Base-by-base conservation (phyloP, 257 asterid species). In the Solanum lignicaule region DNA sequence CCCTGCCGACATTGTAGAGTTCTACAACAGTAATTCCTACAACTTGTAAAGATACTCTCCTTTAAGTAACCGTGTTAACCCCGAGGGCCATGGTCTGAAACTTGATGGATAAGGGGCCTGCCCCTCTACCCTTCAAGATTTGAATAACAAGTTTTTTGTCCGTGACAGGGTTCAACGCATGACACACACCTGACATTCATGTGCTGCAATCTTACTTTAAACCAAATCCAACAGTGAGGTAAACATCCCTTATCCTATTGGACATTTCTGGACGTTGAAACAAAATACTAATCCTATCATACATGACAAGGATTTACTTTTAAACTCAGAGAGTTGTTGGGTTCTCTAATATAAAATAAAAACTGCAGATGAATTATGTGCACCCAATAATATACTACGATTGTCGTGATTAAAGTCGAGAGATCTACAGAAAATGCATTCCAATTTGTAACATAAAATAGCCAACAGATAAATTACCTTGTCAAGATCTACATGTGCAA, bases 401-500 rank as follows among this genome's bases (percentile, higher is more conserved):
- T 1, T 78, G 60, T 5, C 15, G 7, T 0, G 84, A 78, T 41
- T 79, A 43, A 78, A 43, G 4, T 16, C n/a, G 25, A 79, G 84
- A 41, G 16, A 79, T 79, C 38, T 15, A 43, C n/a, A 43, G n/a
- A 7, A 78, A 7, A 25, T 25, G 32, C 84, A 78, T 41, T 4
- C 36, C 84, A 39, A 39, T 78, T 39, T 78, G 62, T 14, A 4
- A 12, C 62, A 1, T 15, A 41, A 78, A 78, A 31, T 41, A 78
- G 65, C 25, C 62, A 78, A 13, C n/a, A 8, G 84, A 79, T 84
- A 18, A 73, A 35, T 87, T 94, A 94, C 99, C 95, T 39, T 92
- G 89, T 96, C 98, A 81, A 94, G 95, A 91, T 95, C 98, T 6
- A 98, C 94, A 89, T 96, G 98, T 1, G 98, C 93, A 76, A 96